phyloP scores from a whole-genome alignment of 2,329 filamentous ascomycete species.

The Colletotrichum abscissum region DNA sequence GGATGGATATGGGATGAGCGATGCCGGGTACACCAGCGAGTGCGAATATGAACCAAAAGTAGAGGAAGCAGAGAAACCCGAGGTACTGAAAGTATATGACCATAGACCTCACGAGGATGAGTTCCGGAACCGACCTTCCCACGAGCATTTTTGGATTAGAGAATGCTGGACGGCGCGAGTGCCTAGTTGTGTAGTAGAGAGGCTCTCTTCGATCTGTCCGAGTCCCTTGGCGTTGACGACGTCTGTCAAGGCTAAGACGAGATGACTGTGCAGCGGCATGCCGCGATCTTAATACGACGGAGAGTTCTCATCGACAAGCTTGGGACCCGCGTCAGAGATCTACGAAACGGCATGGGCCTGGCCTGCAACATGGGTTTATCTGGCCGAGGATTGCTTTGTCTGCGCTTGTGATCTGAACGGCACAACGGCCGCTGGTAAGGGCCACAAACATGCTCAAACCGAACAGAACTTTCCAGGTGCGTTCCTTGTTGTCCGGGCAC shows the following conservation, averaged over 20 bases:
- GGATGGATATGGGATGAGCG: conserved; percentile 39
- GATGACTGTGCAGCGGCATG: background rate
- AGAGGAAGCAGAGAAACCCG: conserved; percentile 35
- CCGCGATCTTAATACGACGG: conserved; percentile 8
- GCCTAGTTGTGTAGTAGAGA: background rate
- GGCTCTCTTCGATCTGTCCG: background rate
- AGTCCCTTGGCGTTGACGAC: background rate
- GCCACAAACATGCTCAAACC: background rate
- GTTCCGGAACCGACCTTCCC: conserved; percentile 27
- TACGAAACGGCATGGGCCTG: conserved; percentile 27
- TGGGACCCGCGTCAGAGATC: conserved; percentile 17
- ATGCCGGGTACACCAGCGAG: conserved; percentile 39
- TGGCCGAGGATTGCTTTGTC: conserved; percentile 11
- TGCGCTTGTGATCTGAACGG: conserved; percentile 12
- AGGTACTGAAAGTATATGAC: conserved; percentile 33
- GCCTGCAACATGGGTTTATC: background rate
- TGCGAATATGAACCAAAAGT: conserved; percentile 37
- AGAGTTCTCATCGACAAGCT: background rate
- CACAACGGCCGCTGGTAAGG: background rate
- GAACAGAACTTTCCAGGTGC: background rate
- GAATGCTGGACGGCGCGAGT: background rate
- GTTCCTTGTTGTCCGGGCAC: background rate
- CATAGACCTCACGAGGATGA: conserved; percentile 29
- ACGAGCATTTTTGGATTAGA: conserved; percentile 20
- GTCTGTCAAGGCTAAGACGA: background rate